Evolutionary conservation across 306 rosid genomes (phyloP).

Genomic region (Malus sylvestris): DNA sequence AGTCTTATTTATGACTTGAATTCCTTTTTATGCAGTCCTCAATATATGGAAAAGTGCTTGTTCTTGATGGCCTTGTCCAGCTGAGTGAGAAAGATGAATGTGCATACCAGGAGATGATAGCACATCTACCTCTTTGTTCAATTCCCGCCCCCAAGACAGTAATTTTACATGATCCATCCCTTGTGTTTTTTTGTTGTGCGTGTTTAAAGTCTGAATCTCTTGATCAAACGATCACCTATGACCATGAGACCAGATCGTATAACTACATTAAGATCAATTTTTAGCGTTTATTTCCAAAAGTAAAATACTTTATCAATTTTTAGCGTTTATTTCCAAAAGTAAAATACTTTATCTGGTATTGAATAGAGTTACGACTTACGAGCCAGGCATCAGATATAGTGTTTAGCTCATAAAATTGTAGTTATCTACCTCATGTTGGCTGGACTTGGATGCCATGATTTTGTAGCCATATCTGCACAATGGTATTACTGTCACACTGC

Average conservation of each 20-base stretch:
- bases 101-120: slow-evolving; percentile 98
- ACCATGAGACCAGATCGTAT: too few relatives aligned
- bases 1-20: background rate
- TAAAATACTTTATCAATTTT: background rate
- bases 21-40: slow-evolving; percentile 51
- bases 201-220: background rate
- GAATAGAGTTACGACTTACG: too few relatives aligned
- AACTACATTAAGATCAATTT: background rate
- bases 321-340: background rate
- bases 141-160: slow-evolving; percentile 75
- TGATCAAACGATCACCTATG: background rate
- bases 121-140: slow-evolving; percentile 96
- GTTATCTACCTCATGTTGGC: background rate
- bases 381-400: background rate
- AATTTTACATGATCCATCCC: slow-evolving; percentile 17
- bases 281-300: background rate
- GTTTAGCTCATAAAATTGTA: background rate
- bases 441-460: background rate
- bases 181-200: background rate
- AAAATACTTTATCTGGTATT: background rate
- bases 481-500: background rate
- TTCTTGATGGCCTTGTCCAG: slow-evolving; percentile 96
- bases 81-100: slow-evolving; percentile 97
- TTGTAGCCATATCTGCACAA: background rate
- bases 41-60: slow-evolving; percentile 88